phyloP scores from a whole-genome alignment of 1,139 yeast species.

The Magnusiomyces suaveolens region DNA sequence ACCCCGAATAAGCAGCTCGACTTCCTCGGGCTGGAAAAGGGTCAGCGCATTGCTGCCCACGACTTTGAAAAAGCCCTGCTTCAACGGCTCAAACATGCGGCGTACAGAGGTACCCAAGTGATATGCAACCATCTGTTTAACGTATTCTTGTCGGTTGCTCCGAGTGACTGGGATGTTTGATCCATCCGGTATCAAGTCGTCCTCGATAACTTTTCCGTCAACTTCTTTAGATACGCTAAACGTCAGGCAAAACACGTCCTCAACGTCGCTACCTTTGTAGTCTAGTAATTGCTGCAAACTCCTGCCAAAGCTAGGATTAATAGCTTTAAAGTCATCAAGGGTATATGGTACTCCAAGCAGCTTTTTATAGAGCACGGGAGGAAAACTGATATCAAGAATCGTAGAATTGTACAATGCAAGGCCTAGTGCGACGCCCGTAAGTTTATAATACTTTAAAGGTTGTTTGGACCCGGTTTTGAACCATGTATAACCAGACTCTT shows the following conservation, averaged over 20 bases:
- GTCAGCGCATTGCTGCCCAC: constrained; percentile 74
- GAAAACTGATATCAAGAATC: constrained; percentile 69
- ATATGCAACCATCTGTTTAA: constrained; percentile 51
- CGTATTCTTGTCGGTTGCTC: constrained; percentile 49
- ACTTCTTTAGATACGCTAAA: constrained; percentile 37
- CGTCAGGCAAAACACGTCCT: constrained; percentile 38
- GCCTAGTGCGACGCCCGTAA: constrained; percentile 80
- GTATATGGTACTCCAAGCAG: constrained; percentile 49
- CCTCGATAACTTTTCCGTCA: constrained; percentile 17
- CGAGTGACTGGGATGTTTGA: constrained; percentile 42
- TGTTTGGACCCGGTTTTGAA: constrained; percentile 41
- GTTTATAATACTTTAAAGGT: constrained; percentile 47
- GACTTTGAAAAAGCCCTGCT: constrained; percentile 62
- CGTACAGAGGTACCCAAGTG: constrained; percentile 48
- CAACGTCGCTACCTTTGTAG: constrained; percentile 40
- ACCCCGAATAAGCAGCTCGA: constrained; percentile 71
- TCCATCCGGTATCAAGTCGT: constrained; percentile 54
- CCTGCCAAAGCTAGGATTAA: constrained; percentile 58
- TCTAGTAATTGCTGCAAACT: constrained; percentile 48
- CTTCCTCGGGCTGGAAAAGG: constrained; percentile 70
- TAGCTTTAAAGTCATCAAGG: constrained; percentile 52
- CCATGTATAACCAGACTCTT: constrained; percentile 70
- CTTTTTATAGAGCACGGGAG: constrained; percentile 66
- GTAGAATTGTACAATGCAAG: constrained; percentile 86
- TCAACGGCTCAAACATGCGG: constrained; percentile 48